Evolutionary conservation across 306 rosid genomes (phyloP).

Genomic region (Prinsepia uniflora): DNA sequence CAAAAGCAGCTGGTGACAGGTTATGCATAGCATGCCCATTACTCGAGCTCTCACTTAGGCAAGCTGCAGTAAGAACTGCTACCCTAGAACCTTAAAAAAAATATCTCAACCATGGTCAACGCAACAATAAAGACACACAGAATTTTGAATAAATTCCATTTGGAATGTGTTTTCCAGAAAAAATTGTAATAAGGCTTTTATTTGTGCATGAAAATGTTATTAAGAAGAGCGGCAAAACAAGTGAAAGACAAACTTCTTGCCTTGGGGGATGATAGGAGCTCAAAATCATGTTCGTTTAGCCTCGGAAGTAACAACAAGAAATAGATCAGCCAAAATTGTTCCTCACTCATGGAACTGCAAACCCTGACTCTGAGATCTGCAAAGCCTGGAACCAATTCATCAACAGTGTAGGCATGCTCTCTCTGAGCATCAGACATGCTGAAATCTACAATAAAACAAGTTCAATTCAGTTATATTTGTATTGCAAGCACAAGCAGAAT

Average conservation of each 20-base stretch:
- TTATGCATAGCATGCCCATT: neutral
- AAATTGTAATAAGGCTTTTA: neutral
- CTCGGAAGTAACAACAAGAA: slow-evolving; percentile 76
- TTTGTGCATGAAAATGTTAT: slow-evolving; percentile 6
- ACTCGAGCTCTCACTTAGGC: neutral
- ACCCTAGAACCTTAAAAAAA: neutral
- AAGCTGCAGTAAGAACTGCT: neutral
- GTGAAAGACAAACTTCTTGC: slow-evolving; percentile 38
- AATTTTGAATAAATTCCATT: neutral
- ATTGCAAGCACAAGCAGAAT: neutral
- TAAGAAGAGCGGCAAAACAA: slow-evolving; percentile 9
- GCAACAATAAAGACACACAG: neutral
- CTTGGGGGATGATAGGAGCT: slow-evolving; percentile 62
- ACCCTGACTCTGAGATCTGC: slow-evolving; percentile 51
- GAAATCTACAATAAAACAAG: slow-evolving; percentile 58
- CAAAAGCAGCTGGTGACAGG: neutral
- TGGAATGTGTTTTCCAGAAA: slow-evolving; percentile 1
- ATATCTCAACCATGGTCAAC: neutral
- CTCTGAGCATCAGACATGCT: slow-evolving; percentile 67
- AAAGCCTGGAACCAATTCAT: slow-evolving; percentile 58
- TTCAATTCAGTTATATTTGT: neutral
- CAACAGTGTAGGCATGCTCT: slow-evolving; percentile 61
- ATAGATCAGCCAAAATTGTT: slow-evolving; percentile 82
- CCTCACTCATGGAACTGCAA: slow-evolving; percentile 65
- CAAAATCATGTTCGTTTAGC: slow-evolving; percentile 55